These are phyloP conservation scores for Hsuehochloa calcarea DNA, from an alignment of 176 grass and related monocot genomes.

Conservation along the genomic window DNA sequence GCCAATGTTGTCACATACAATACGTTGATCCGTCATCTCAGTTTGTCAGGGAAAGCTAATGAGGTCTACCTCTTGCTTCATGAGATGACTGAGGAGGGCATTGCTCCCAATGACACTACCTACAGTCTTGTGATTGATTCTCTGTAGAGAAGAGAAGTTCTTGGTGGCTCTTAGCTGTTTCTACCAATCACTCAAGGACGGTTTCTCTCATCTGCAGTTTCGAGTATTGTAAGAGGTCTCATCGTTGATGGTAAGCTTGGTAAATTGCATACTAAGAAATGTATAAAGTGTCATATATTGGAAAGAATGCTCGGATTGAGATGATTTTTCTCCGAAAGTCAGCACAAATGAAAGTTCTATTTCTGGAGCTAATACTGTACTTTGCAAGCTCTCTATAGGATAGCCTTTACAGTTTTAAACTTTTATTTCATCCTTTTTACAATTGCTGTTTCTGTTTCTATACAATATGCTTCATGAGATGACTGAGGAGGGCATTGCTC, in stretches of 20 bases:
- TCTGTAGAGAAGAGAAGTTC: conserved; percentile 63
- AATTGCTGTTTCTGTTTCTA: background rate
- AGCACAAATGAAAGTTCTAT: conserved; percentile 17
- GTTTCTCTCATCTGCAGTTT: conserved; percentile 45
- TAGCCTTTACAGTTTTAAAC: too few species aligned
- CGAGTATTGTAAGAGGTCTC: conserved; percentile 53
- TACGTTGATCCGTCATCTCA: conserved; percentile 66
- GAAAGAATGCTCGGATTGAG: conserved; percentile 65
- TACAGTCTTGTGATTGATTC: conserved; percentile 58
- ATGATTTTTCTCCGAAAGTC: conserved; percentile 38
- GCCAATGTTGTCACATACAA: conserved; percentile 65
- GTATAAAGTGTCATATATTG: conserved; percentile 61
- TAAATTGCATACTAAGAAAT: conserved; percentile 65
- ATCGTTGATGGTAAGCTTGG: conserved; percentile 48
- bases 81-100: conserved; percentile 54
- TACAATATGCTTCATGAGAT: conserved; percentile 1
- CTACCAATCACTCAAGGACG: conserved; percentile 45
- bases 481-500: conserved; percentile 51
- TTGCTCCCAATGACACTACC: conserved; percentile 54
- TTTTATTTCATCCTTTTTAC: too few species aligned
- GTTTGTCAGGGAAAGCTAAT: conserved; percentile 37
- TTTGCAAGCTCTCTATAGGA: background rate
- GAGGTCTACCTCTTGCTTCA: conserved; percentile 51
- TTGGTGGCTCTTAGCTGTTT: conserved; percentile 60
- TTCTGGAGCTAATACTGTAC: conserved; percentile 10